Conservation (phyloP, 306 rosid genomes). For the Hippophae gyantsensis region DNA sequence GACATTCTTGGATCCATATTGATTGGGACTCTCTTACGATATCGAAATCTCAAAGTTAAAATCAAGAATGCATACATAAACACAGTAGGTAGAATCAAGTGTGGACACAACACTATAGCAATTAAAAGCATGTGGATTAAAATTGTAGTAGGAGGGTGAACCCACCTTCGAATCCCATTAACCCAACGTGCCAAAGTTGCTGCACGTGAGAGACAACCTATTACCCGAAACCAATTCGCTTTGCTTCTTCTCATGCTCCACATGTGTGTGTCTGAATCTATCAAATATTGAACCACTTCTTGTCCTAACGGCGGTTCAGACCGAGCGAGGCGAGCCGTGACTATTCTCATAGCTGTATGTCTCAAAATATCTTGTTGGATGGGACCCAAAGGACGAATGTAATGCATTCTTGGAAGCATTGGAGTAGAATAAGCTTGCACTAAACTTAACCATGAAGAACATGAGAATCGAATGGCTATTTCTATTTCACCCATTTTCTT, state of each 20-base stretch:
- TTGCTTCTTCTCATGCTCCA: slow-evolving; percentile 90
- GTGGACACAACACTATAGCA: slow-evolving; percentile 50
- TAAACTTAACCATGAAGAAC: slow-evolving; percentile 67
- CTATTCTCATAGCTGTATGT: slow-evolving; percentile 66
- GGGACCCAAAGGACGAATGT: slow-evolving; percentile 59
- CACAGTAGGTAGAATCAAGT: slow-evolving; percentile 49
- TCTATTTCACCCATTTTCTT: slow-evolving; percentile 87
- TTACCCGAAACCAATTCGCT: slow-evolving; percentile 69
- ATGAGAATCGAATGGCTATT: slow-evolving; percentile 63
- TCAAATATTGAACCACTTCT: slow-evolving; percentile 73
- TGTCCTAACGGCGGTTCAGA: slow-evolving; percentile 76
- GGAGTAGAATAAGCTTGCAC: slow-evolving; percentile 66
- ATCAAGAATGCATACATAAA: slow-evolving; percentile 71
- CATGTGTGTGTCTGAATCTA: slow-evolving; percentile 63
- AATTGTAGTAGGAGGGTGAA: slow-evolving; percentile 60
- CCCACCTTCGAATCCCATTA: slow-evolving; percentile 65
- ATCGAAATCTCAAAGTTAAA: slow-evolving; percentile 36
- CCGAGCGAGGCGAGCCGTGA: slow-evolving; percentile 57
- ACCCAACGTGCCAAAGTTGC: slow-evolving; percentile 48
- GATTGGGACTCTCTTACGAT: slow-evolving; percentile 30
- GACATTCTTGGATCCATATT: slow-evolving; percentile 62
- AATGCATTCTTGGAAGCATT: slow-evolving; percentile 79
- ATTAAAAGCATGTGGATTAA: slow-evolving; percentile 42
- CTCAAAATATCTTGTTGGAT: slow-evolving; percentile 73
- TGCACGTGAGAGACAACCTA: slow-evolving; percentile 43